Evolutionary conservation across 306 rosid genomes (phyloP), one percentile per base, ranked within the genome.

Genomic region (Sechiopsis laciniata): DNA sequence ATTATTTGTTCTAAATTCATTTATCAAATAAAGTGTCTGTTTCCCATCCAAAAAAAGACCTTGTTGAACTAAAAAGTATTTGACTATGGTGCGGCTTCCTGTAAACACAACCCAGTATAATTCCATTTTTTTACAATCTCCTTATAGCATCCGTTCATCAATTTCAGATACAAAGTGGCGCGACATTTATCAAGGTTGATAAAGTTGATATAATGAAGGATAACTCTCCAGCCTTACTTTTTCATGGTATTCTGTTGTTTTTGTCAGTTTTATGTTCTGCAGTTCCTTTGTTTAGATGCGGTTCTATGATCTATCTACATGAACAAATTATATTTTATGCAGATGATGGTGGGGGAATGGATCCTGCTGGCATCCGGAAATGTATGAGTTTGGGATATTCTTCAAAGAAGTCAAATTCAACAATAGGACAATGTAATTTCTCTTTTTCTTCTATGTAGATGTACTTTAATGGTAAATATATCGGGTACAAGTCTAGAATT

Each of bases 341-440:
- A 93, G 98, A 93, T 81, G 92, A 90, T 85, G 98, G 98, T 74
- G 94, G 92, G 59, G 97, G 98, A 78, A 90, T 93, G 98, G 83
- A 86, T 75, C 97, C 97, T 35, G 84, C 81, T 56, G 59, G 84
- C 57, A 74, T 93, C 62, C 87, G 98, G 61, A 93, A 90, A 70
- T 93, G 98, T 84, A 88, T 93, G 97, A 93, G 98, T 86, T 81
- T 93, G 88, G 98, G 96, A 15, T 93, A 88, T 80, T 93, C 98
- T 15, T 86, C 98, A 55, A 93, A 90, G 92, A 93, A 93, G 89
- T 72, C 96, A 19, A 84, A 90, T 75, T 85, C 91, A 61, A 93
- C 98, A 42, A 93, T 93, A 61, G 98, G 98, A 76, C 98, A 93
- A 78, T 93, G 98, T 88, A 85, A 81, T 42, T 70, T 50, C 52